Percentiles rank a stretch among this genome's conserved stretches.
phyloP scores from a whole-genome alignment of 2,329 filamentous ascomycete genomes.

The Paraphaeosphaeria minitans region DNA sequence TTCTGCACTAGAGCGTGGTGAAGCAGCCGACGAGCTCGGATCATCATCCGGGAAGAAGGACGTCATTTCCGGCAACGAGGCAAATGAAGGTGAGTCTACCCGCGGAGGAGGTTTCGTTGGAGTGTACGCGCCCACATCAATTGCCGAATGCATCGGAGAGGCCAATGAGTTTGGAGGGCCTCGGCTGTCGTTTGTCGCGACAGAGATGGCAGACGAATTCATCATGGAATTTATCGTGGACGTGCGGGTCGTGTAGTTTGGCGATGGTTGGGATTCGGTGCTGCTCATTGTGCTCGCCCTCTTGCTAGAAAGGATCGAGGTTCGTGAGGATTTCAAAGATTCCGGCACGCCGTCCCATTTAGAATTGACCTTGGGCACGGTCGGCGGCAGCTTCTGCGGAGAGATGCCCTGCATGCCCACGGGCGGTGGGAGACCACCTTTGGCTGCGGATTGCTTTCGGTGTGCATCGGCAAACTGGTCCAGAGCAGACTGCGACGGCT shows the following conservation, averaged over 20 bases:
- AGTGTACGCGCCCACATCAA: conserved; percentile 14
- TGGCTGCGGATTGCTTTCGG: conserved; percentile 45
- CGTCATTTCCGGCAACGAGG: conserved; percentile 31
- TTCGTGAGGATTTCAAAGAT: conserved; percentile 35
- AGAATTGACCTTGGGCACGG: conserved; percentile 59
- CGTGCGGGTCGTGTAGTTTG: conserved; percentile 13
- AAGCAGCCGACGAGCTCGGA: conserved; percentile 20
- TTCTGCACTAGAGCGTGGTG: conserved; percentile 15
- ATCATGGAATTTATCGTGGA: conserved; percentile 20
- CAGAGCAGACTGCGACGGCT: conserved; percentile 55
- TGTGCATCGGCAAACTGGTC: conserved; percentile 53
- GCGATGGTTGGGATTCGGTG: conserved; percentile 22
- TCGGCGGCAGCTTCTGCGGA: conserved; percentile 53
- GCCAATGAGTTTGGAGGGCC: conserved; percentile 39
- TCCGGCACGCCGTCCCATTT: conserved; percentile 61
- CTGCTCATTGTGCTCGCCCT: conserved; percentile 28
- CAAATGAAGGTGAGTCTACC: conserved; percentile 27
- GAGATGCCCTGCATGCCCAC: conserved; percentile 44
- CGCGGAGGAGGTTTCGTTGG: conserved; percentile 12
- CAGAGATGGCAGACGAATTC: conserved; percentile 29
- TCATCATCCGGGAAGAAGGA: conserved; percentile 35
- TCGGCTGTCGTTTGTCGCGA: conserved; percentile 30
- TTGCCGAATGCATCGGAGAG: conserved; percentile 26
- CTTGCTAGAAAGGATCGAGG: conserved; percentile 21
- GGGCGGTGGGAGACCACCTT: conserved; percentile 31